Evolutionary conservation across 2,329 filamentous ascomycete species (phyloP), one percentile per base, ranked within the genome.

Genomic region (Fusarium nodosum): DNA sequence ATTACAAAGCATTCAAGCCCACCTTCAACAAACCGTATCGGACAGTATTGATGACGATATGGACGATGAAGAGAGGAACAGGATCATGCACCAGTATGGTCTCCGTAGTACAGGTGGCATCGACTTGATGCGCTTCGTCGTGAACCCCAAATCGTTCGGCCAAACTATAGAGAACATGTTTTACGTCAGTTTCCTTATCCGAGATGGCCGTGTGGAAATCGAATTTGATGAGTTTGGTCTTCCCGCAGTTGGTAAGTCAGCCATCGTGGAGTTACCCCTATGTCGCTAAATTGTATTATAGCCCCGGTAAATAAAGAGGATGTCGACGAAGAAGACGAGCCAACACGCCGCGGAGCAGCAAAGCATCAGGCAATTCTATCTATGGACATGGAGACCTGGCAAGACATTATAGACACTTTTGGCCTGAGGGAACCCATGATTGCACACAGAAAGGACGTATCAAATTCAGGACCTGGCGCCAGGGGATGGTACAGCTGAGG

Each of bases 121-220:
- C 5, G 89, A 92, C 51, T 81, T 97, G 15, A 91, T 97, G 78
- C 89, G 91, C 54, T 98, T 97, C 72, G 93, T 94, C 41, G 87
- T 98, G 68, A 97, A 99, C 73, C 96, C 96, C 1, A 83, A 83
- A 39, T 97, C 93, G 1, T 99, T 98, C 74, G 93, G 93, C 0
- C 96, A 99, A 79, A 97, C 94, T 0, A 90, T 99, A 9, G 96
- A 99, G 78, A 99, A 99, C 74, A 84, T 99, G 74, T 99, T 99
- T 79, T 98, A 98, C 77, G 88, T 97, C 72, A 97, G 93, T 77
- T 99, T 99, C 76, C 82, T 99, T 64, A 93, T 98, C 63, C 89
- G 93, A 60, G 96, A 99, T 79, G 94, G 94, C 13, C 88, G 87
- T 63, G 87, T 94, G 8, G 88, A 88, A 34, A 85, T 99, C n/a